phyloP scores from a whole-genome alignment of 2,329 filamentous ascomycete genomes.

The Curvularia sp. region DNA sequence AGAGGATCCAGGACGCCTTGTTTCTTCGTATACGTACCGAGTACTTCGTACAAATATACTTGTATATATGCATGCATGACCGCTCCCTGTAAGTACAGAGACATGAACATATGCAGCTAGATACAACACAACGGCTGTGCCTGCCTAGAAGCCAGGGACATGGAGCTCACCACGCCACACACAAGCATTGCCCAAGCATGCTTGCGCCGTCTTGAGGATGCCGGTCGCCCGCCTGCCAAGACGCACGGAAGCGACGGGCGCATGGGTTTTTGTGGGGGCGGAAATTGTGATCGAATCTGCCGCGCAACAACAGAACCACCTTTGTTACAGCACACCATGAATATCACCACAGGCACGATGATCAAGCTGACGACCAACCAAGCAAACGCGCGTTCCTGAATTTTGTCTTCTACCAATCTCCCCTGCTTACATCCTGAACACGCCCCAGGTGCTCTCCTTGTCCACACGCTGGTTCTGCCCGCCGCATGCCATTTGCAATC shows the following conservation, averaged over 20 bases:
- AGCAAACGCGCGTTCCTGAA: slow-evolving; percentile 8
- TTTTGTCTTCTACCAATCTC: slow-evolving; percentile 2
- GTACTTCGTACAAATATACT: too few species aligned
- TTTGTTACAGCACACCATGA: not conserved
- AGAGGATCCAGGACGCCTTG: too few species aligned
- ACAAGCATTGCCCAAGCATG: slow-evolving; percentile 27
- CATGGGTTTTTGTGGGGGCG: slow-evolving; percentile 16
- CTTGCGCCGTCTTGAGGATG: slow-evolving; percentile 18
- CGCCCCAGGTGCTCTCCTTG: slow-evolving; percentile 48
- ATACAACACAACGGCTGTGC: not conserved
- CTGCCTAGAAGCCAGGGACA: not conserved
- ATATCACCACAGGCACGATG: not conserved
- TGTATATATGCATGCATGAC: too few species aligned
- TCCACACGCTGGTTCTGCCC: slow-evolving; percentile 44
- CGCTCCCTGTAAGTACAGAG: too few species aligned
- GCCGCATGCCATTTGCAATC: slow-evolving; percentile 56
- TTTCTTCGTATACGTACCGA: too few species aligned
- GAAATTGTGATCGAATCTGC: slow-evolving; percentile 12
- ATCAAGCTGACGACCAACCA: slow-evolving; percentile 1
- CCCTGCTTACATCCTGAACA: slow-evolving; percentile 50
- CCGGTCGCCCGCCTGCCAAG: slow-evolving; percentile 19
- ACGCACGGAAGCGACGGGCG: slow-evolving; percentile 6
- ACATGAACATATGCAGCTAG: not conserved
- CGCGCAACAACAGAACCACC: slow-evolving; percentile 3
- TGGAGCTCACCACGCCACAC: not conserved